Percentiles rank a stretch among this genome's conserved stretches.
phyloP scores from a whole-genome alignment of 108 stramenopile genomes.

The Nitzschia inconspicua region DNA sequence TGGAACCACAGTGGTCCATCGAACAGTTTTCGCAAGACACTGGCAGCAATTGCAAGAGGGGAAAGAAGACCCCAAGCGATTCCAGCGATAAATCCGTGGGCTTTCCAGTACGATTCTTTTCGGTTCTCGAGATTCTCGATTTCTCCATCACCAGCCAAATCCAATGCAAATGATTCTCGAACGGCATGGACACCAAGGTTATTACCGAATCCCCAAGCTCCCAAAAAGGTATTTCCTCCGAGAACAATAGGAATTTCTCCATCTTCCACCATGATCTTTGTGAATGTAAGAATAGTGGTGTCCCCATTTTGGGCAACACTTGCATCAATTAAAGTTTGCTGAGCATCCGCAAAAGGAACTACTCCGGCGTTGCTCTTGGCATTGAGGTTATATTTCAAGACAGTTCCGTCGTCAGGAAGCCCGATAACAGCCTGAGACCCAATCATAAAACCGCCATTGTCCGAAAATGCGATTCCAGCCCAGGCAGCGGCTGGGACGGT shows the following conservation, averaged over 20 bases:
- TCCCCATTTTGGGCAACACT: constrained; percentile 34
- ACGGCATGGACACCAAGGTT: constrained; percentile 32
- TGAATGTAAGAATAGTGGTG: constrained; percentile 52
- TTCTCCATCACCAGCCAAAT: neutral
- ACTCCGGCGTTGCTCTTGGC: constrained; percentile 23
- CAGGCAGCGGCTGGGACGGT: constrained; percentile 28
- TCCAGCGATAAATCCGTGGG: constrained; percentile 59
- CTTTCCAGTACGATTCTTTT: constrained; percentile 42
- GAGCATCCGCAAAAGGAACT: constrained; percentile 14
- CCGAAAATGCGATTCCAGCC: constrained; percentile 36
- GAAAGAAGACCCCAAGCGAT: constrained; percentile 63
- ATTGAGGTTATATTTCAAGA: constrained; percentile 46
- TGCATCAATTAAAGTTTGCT: constrained; percentile 56
- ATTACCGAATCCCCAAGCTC: constrained; percentile 38
- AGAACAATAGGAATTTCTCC: constrained; percentile 41
- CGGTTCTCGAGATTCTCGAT: constrained; percentile 1
- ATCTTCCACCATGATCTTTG: constrained; percentile 51
- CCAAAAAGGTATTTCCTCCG: constrained; percentile 42
- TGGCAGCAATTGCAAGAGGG: constrained; percentile 55
- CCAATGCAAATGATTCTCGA: constrained; percentile 9
- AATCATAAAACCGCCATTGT: constrained; percentile 33
- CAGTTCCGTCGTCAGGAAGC: constrained; percentile 32
- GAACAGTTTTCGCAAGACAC: constrained; percentile 39
- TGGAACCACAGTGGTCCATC: constrained; percentile 39
- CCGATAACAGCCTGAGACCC: constrained; percentile 57